Percentiles rank a stretch among this genome's conserved stretches.
phyloP scores from a whole-genome alignment of 164 flowering plant species.

The Liriodendron chinense region DNA sequence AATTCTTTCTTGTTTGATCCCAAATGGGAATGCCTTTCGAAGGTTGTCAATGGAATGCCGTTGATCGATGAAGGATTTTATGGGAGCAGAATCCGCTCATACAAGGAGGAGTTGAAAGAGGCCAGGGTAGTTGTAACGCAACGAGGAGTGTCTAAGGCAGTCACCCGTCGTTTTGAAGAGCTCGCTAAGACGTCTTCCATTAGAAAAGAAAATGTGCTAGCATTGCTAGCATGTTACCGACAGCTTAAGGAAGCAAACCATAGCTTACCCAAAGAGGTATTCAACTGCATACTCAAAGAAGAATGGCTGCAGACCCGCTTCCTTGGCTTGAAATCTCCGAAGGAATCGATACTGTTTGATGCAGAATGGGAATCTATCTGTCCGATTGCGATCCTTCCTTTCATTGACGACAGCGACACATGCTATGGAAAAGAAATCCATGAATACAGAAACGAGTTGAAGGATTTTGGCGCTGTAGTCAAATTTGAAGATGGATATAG shows the following conservation, averaged over 20 bases:
- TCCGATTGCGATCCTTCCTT: slow-evolving; percentile 24
- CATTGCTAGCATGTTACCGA: slow-evolving; percentile 42
- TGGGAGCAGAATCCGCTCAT: slow-evolving; percentile 27
- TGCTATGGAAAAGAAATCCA: slow-evolving; percentile 19
- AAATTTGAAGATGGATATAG: slow-evolving; percentile 19
- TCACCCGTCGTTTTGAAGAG: slow-evolving; percentile 35
- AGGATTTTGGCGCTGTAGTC: slow-evolving; percentile 23
- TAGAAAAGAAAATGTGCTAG: slow-evolving; percentile 30
- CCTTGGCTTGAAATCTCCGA: slow-evolving; percentile 39
- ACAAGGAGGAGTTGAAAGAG: slow-evolving; percentile 30
- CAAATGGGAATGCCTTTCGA: slow-evolving; percentile 55
- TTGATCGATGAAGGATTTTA: slow-evolving; percentile 38
- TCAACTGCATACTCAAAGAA: slow-evolving; percentile 27
- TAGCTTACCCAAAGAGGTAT: slow-evolving; percentile 31
- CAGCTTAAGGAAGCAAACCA: slow-evolving; percentile 17
- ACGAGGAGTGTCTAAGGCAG: slow-evolving; percentile 42
- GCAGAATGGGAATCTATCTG: slow-evolving; percentile 23
- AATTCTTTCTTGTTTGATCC: slow-evolving; percentile 43
- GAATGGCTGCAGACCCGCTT: slow-evolving; percentile 63
- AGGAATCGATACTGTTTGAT: slow-evolving; percentile 40
- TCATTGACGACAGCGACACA: slow-evolving; percentile 13
- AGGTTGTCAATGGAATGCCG: slow-evolving; percentile 40
- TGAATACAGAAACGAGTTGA: slow-evolving; percentile 17
- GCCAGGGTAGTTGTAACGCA: slow-evolving; percentile 47
- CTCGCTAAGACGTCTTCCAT: slow-evolving; percentile 23